Evolutionary conservation across 176 grass and related monocot species (phyloP).

Genomic region (Metroxylon sagu): DNA sequence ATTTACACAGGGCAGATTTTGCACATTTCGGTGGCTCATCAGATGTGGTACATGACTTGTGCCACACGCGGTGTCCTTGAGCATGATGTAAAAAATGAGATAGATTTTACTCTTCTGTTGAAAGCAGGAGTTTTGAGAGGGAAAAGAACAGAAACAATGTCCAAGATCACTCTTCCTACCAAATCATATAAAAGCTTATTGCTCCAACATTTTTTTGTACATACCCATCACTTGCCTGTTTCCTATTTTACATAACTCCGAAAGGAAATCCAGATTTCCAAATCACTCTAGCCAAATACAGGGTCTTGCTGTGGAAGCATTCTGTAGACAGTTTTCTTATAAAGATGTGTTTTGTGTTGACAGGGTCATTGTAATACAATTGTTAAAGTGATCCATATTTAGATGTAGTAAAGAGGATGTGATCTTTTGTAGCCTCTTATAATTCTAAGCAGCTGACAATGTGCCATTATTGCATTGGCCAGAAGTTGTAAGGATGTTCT

Average conservation of each 20-base stretch:
- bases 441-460: too few species aligned
- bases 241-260: constrained; percentile 24
- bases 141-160: constrained; percentile 12
- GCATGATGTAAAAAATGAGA: constrained; percentile 20
- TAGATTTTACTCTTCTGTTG: constrained; percentile 21
- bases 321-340: constrained; percentile 25
- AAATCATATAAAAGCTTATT: constrained; percentile 22
- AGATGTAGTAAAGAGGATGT: background rate
- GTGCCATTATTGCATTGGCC: too few species aligned
- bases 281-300: constrained; percentile 14
- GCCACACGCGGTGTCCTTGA: constrained; percentile 62
- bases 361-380: constrained; percentile 28
- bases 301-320: constrained; percentile 15
- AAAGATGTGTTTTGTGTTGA: constrained; percentile 11
- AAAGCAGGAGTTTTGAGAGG: background rate
- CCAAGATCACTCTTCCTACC: constrained; percentile 20
- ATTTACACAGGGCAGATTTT: constrained; percentile 43
- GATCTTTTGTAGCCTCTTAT: too few species aligned
- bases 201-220: constrained; percentile 50
- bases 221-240: constrained; percentile 48
- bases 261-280: constrained; percentile 31
- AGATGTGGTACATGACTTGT: constrained; percentile 42
- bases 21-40: constrained; percentile 32
- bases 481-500: too few species aligned
- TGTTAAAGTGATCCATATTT: constrained; percentile 27